Base-by-base conservation (phyloP, 805 yeast species). In the Wickerhamiella slavikovae region DNA sequence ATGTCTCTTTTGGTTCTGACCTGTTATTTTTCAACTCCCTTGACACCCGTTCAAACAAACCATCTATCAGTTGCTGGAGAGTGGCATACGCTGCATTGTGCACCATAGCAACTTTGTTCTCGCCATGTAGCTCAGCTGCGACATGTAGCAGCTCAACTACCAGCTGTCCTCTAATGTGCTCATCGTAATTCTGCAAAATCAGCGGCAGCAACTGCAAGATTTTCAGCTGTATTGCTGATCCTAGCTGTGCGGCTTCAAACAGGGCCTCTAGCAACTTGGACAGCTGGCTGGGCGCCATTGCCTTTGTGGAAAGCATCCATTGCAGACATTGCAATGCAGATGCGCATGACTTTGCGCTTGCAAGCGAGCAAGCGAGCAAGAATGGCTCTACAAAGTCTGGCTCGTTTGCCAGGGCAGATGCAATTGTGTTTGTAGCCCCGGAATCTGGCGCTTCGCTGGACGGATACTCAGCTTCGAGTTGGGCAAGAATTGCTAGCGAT, bases 51-150 rank as follows among this genome's bases (percentile, higher is more conserved):
- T 85, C 96, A 48, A 75, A 85, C 0, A 82, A 64, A 18, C 75
- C 67, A 22, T 75, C 68, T 26, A 82, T 62, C 25, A 89, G 53
- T 47, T 89, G 96, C 37, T 82, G 91, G 27, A 82, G 62, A 3
- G 96, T 80, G 2, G 96, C 98, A 29, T 79, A 71, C 0, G 96
- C 94, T 0, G 96, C 78, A 42, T 82, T 83, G 10, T 68, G 62
- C 4, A 89, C 93, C 40, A 78, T 77, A 0, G 75, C 67, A 4
- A 71, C 64, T 40, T 76, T 74, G 36, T 68, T 74, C 10, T 69
- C 62, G 10, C 68, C 55, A 33, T 78, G 82, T 29, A 89, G 58
- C 20, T 68, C 62, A 0, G 89, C 64, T 45, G 93, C 78, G 2
- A 85, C 68, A 15, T 58, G 54, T 14, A 85, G 52, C 9, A 79